Evolutionary conservation across 2,329 filamentous ascomycete genomes (phyloP).

Genomic region (Aspergillus japonicus): DNA sequence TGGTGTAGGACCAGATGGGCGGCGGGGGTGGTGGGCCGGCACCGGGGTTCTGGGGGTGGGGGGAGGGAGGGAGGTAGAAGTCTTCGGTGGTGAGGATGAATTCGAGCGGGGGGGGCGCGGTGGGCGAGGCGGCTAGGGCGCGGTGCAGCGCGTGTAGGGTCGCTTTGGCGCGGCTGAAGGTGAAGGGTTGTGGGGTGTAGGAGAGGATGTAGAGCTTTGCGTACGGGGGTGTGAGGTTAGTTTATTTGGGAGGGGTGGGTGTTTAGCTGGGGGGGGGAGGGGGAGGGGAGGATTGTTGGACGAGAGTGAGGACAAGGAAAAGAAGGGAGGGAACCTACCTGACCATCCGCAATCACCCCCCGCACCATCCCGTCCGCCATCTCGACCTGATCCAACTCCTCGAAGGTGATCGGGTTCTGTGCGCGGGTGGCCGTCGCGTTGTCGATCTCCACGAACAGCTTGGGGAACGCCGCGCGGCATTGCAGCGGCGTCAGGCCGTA

Average conservation of each 20-base stretch:
- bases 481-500: constrained; percentile 38
- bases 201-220: constrained; percentile 39
- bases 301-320: not conserved
- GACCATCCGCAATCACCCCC: constrained; percentile 36
- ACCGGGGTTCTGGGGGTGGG: no score
- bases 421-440: constrained; percentile 27
- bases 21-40: not conserved
- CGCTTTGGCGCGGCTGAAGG: constrained; percentile 40
- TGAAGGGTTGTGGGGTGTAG: constrained; percentile 34
- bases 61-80: constrained; percentile 12
- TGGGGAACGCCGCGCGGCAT: constrained; percentile 43
- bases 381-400: constrained; percentile 34
- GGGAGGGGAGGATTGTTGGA: not conserved
- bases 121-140: constrained; percentile 44
- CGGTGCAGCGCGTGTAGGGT: constrained; percentile 51
- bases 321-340: constrained; percentile 27
- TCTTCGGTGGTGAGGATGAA: constrained; percentile 52
- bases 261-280: no score
- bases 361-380: constrained; percentile 39
- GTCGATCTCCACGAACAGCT: constrained; percentile 39
- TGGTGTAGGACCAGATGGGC: constrained; percentile 48
- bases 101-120: constrained; percentile 49
- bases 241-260: no score
- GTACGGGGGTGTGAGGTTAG: not conserved
- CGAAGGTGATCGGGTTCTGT: constrained; percentile 28